Evolutionary conservation across 768 basidiomycete genomes (phyloP), one percentile per base, ranked within the genome.

Genomic region (Paxillus ammoniavirescens): DNA sequence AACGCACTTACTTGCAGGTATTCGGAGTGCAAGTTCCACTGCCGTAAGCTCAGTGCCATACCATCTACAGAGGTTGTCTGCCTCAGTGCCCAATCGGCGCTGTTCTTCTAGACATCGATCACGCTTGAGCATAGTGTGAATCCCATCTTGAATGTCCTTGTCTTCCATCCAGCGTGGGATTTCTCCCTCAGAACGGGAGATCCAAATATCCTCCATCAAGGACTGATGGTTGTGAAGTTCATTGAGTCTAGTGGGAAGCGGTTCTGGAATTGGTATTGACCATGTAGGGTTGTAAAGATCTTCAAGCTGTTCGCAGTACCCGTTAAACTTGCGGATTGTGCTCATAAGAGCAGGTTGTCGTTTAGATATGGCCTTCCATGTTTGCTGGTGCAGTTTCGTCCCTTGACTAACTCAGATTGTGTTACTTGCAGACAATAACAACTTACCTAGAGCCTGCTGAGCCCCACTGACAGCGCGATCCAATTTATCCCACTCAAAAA

Each of bases 151-250:
- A 2, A 72, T 61, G 5, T 66, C 57, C 1, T 42, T 18, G 47
- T 76, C 70, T 15, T 68, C 57, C 0, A 75, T 61, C 75, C 75
- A 78, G 8, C 46, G 49, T 10, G 65, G 72, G 0, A 59, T 43
- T 9, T 52, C 41, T 3, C 18, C 53, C 0, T 30, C 26, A 4
- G 62, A 46, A 0, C 59, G 62, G 0, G 50, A 58, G 3, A 74
- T 71, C 73, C 72, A 76, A 0, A 74, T 62, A 50, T 74, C 72
- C 33, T 73, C 65, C 64, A 74, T 66, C 0, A 77, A 61, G 3
- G 23, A 47, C 0, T 66, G 49, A 43, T 60, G 51, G 18, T 54
- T 31, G 3, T 38, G 33, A 4, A 64, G 47, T 23, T 45, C 52
- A 4, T 52, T 48, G 2, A 77, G 55, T n/a, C 69, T 57, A 0